Evolutionary conservation across 495 filamentous ascomycete genomes (phyloP), one percentile per base, ranked within the genome.

Genomic region (Xylaria grammica): DNA sequence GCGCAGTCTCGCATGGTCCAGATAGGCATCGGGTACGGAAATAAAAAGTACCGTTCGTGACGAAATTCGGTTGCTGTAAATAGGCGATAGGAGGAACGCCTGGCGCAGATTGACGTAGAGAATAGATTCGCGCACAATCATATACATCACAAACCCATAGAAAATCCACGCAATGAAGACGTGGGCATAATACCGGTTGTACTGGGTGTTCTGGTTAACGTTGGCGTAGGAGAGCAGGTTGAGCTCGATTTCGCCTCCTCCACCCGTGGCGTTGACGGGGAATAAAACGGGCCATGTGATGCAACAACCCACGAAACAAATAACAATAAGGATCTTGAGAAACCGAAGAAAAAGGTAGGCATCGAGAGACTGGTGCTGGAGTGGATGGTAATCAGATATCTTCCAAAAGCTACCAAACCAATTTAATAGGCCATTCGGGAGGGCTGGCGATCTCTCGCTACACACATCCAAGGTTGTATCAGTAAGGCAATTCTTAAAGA

Each of bases 41-140:
- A 91, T 89, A 76, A 97, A 96, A 15, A 99, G 87, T 6, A 99
- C 92, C 34, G 94, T 98, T 64, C 93, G 87, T 3, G 95, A 96
- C 2, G 96, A 98, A 64, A 98, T 89, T 68, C 94, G 91, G 69
- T 87, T 90, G 52, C 93, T 86, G 75, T 97, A 94, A 29, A 91
- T 81, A 17, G 94, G 94, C 40, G 93, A 94, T 62, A 97, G 83
- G 52, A 95, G 82, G 79, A 96, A 97, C 1, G 96, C 95, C 81
- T 99, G 96, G 68, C 94, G 92, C 62, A 98, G 75, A 76, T 97
- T 97, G 84, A 97, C 91, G 77, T 91, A 97, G 85, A 86, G 97
- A 74, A 99, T 89, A 78, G 87, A 89, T 78, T 99, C 95, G 50
- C 96, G 87, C 65, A 94, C 90, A 65, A 99, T 87, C 74, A 94